Evolutionary conservation across 495 filamentous ascomycete species (phyloP).

Genomic region (Tricharina praecox): DNA sequence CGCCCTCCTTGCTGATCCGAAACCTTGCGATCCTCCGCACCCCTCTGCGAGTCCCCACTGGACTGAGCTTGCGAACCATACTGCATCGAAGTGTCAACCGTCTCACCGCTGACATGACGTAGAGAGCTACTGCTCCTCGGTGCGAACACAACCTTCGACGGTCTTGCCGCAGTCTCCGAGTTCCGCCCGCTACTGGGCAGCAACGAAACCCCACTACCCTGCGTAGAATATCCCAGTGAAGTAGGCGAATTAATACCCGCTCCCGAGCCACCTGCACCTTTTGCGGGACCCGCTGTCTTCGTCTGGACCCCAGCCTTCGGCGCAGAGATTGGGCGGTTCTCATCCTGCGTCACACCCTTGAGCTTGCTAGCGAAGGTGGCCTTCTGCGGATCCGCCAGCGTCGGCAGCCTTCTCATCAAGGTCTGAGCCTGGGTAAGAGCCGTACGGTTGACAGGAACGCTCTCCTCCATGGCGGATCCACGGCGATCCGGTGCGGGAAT

Average conservation of each 20-base stretch:
- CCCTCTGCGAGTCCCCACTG: not conserved
- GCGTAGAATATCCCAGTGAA: no score
- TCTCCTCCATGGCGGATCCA: not conserved
- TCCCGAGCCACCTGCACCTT: not conserved
- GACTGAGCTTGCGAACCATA: not conserved
- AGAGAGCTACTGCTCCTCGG: not conserved
- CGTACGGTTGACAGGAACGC: not conserved
- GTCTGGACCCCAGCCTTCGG: not conserved
- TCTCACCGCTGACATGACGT: not conserved
- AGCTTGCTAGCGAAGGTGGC: conserved; percentile 3
- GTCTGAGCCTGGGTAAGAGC: not conserved
- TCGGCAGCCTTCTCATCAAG: not conserved
- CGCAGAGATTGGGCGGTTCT: not conserved
- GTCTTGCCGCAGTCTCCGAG: not conserved
- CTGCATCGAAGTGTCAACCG: conserved; percentile 2
- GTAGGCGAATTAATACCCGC: not conserved
- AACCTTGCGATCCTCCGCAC: no score
- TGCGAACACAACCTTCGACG: conserved; percentile 3
- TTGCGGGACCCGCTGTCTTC: not conserved
- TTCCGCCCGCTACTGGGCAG: not conserved
- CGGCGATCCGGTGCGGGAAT: not conserved
- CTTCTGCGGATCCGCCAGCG: not conserved
- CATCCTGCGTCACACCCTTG: not conserved
- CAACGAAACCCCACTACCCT: no score
- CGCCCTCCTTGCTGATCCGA: no score